A percentile compares a stretch with the other conserved stretches of the same genome.
phyloP scores from a whole-genome alignment of 2,329 filamentous ascomycete species.

The Rutstroemia sydowiana region DNA sequence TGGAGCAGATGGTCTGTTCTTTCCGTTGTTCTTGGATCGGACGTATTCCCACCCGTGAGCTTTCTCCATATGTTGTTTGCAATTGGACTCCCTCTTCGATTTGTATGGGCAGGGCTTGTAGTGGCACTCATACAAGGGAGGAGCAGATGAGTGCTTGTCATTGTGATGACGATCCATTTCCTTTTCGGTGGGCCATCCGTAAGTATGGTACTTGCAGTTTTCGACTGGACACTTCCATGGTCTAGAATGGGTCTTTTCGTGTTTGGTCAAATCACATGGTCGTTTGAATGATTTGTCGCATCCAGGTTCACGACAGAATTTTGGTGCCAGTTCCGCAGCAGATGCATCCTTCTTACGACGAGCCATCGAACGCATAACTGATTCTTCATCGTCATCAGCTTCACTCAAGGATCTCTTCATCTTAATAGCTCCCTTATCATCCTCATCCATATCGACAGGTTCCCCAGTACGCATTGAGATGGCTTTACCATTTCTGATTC shows the following conservation, averaged over 20 bases:
- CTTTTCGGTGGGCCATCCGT: slow-evolving; percentile 96
- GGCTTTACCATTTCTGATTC: slow-evolving; percentile 67
- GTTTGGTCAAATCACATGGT: slow-evolving; percentile 95
- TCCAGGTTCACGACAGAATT: slow-evolving; percentile 65
- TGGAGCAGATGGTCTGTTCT: slow-evolving; percentile 37
- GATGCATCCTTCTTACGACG: slow-evolving; percentile 89
- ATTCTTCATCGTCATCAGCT: slow-evolving; percentile 70
- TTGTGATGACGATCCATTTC: slow-evolving; percentile 94
- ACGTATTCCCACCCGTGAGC: slow-evolving; percentile 86
- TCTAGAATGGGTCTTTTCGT: slow-evolving; percentile 94
- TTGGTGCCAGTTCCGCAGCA: slow-evolving; percentile 72
- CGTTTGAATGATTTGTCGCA: slow-evolving; percentile 94
- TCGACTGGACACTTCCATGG: slow-evolving; percentile 85
- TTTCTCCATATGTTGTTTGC: slow-evolving; percentile 99
- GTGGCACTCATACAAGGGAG: slow-evolving; percentile 75
- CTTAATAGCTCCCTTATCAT: slow-evolving; percentile 40
- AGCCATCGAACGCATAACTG: slow-evolving; percentile 87
- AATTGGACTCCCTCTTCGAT: slow-evolving; percentile 93
- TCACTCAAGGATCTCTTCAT: slow-evolving; percentile 63
- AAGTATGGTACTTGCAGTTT: slow-evolving; percentile 81
- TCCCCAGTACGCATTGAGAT: slow-evolving; percentile 70
- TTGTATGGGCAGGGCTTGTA: slow-evolving; percentile 84
- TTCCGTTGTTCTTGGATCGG: slow-evolving; percentile 86
- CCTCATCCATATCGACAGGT: slow-evolving; percentile 50
- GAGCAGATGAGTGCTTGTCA: slow-evolving; percentile 82